These are phyloP conservation scores for Syzygium syzygioides DNA, from an alignment of 441 rosid species.

Conservation along the genomic window DNA sequence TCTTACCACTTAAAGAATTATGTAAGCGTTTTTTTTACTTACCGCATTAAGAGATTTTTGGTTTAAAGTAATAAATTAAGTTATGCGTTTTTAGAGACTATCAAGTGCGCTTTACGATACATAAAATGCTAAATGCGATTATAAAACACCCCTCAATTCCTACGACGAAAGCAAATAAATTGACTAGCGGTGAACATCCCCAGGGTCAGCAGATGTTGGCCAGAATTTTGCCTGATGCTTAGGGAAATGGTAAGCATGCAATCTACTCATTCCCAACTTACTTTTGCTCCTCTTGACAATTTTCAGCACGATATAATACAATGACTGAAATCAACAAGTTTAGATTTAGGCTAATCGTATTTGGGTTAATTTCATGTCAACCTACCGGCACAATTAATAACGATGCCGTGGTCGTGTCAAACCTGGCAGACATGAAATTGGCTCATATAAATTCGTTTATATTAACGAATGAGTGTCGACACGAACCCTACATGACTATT, in stretches of 20 bases:
- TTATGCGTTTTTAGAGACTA: background rate
- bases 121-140: background rate
- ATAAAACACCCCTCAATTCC: background rate
- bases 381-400: accelerated
- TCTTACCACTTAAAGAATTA: background rate
- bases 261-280: too few relatives aligned
- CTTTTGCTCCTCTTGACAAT: too few relatives aligned
- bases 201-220: background rate
- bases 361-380: background rate
- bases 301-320: background rate
- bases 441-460: background rate
- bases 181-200: background rate
- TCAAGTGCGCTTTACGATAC: too few relatives aligned
- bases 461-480: background rate
- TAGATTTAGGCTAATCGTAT: background rate
- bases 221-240: background rate
- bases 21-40: background rate
- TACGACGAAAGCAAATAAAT: background rate
- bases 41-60: background rate
- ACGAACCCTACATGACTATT: too few relatives aligned
- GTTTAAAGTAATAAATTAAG: background rate
- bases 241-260: background rate
- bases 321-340: background rate
- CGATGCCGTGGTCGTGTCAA: background rate
- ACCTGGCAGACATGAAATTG: background rate